These are phyloP conservation scores for Beverwykella pulmonaria DNA, from an alignment of 495 filamentous ascomycete genomes.

Conservation along the genomic window DNA sequence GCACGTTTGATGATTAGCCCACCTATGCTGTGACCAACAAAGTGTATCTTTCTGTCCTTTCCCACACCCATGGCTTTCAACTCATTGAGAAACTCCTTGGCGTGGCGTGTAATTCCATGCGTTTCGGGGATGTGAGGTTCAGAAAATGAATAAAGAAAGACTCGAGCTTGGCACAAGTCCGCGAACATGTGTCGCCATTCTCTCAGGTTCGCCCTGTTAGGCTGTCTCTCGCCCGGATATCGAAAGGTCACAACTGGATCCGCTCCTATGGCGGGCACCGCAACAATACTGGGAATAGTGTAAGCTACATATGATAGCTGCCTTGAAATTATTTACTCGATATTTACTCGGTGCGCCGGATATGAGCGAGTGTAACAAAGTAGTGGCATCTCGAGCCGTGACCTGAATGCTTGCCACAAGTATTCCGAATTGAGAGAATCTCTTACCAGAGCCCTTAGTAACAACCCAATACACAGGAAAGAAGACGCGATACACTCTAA, in stretches of 20 bases:
- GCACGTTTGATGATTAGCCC: conserved; percentile 14
- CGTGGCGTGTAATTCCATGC: conserved; percentile 6
- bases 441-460: no score
- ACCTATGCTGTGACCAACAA: conserved; percentile 17
- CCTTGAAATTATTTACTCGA: no score
- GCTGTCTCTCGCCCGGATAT: background rate
- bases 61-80: conserved; percentile 3
- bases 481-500: no score
- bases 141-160: conserved; percentile 15
- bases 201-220: background rate
- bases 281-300: conserved; percentile 11
- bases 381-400: no score
- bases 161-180: background rate
- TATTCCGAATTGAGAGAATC: no score
- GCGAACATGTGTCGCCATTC: conserved; percentile 10
- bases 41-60: background rate
- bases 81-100: background rate
- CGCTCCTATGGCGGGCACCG: conserved; percentile 16
- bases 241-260: conserved; percentile 2
- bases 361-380: no score
- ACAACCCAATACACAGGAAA: no score
- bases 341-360: no score
- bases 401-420: no score
- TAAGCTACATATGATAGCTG: no score
- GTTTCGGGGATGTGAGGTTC: background rate